Percentiles rank a stretch among this genome's conserved stretches.
Conservation (phyloP, 768 basidiomycete species). For the Hygrophorus pudorinus region DNA sequence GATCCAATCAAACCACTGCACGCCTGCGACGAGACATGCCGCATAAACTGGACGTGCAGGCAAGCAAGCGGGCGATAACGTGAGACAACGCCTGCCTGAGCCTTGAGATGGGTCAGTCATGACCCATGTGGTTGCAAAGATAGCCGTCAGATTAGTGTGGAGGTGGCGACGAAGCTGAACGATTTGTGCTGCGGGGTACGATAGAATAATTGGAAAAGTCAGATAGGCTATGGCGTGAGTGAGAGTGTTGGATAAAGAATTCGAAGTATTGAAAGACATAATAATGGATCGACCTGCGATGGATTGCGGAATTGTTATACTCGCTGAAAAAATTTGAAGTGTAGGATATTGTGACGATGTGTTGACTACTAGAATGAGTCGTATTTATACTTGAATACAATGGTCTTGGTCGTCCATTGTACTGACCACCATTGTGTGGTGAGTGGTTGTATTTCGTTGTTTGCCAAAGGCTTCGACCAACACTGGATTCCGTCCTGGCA, state of each 20-base stretch:
- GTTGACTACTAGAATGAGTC: no score
- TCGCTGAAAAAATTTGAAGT: no score
- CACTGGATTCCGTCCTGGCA: no score
- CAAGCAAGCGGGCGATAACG: constrained; percentile 55
- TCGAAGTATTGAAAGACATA: constrained; percentile 18
- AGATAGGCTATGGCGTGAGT: constrained; percentile 68
- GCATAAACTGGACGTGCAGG: constrained; percentile 66
- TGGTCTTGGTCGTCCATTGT: no score
- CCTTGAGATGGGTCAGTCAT: constrained; percentile 54
- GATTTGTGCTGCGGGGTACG: constrained; percentile 49
- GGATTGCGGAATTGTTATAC: no score
- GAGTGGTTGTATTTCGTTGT: no score
- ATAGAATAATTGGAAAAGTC: constrained; percentile 49
- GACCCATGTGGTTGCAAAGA: constrained; percentile 60
- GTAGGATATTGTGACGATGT: no score
- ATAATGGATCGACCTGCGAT: neutral
- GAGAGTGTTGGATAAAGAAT: constrained; percentile 56
- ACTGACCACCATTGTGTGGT: no score
- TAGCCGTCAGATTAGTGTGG: constrained; percentile 64
- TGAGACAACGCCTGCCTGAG: constrained; percentile 66
- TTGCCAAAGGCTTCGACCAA: no score
- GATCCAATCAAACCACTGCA: constrained; percentile 82
- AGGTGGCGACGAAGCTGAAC: constrained; percentile 63
- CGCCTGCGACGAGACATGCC: constrained; percentile 56
- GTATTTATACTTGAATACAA: no score